Evolutionary conservation across 1,284 basidiomycete species (phyloP), one percentile per base, ranked within the genome.

Genomic region (Austroboletus niveus): DNA sequence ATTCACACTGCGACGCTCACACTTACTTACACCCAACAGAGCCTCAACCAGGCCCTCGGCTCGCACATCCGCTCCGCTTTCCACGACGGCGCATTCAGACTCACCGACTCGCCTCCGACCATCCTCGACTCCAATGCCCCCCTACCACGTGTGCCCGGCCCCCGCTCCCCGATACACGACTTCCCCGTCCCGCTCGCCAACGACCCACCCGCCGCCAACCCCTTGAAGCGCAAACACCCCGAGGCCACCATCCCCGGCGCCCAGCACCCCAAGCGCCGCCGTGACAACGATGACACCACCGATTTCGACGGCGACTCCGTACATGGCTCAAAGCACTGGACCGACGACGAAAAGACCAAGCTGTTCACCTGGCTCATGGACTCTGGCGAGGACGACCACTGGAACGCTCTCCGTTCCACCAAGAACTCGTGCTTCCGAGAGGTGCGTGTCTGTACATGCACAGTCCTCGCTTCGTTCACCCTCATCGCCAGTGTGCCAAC

Each of bases 351-450:
- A 64, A 89, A 87, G 69, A 77, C 82, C 7, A 81, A 77, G 55
- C 71, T 89, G 42, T 89, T 89, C 66, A 78, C 70, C 34, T 89
- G 87, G 87, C 76, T 89, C 48, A 84, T 89, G 79, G 84, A 78
- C 15, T 68, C 68, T 12, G 75, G 75, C n/a, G 78, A 82, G 60
- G 85, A 89, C 61, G 84, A 86, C 15, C 84, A 87, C 55, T 89
- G 87, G 82, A 84, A 81, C 54, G 71, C 82, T 30, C 79, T 89
- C 47, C 78, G 83, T 20, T 83, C 84, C 6, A 85, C 85, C 12
- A 89, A 89, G 71, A 89, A 89, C 60, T 87, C 84, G 10, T 87
- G 87, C 63, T 77, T 89, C 57, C 78, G 86, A 54, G 86, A 89
- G 73, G 87, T 86, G 54, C 38, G 77, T 69, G 15, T 47, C 4